A percentile compares a stretch with the other conserved stretches of the same genome.
Conservation (phyloP, 257 asterid genomes). For the Buddleja alternifolia region DNA sequence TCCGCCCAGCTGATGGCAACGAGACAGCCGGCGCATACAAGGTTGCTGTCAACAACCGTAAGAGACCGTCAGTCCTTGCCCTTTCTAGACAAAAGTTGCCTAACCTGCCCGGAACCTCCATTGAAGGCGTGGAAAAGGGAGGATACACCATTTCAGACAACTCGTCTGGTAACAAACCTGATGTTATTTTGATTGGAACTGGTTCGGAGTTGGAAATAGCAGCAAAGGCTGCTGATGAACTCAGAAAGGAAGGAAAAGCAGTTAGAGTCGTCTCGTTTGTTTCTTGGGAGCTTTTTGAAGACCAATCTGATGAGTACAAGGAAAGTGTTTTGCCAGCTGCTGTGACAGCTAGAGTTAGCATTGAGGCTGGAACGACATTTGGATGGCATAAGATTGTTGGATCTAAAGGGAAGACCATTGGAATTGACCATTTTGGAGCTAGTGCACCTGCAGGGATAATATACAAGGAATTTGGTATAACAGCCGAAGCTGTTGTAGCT, state of each 20-base stretch:
- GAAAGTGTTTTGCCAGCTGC: constrained; percentile 67
- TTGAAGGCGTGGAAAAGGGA: constrained; percentile 73
- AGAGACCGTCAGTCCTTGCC: constrained; percentile 76
- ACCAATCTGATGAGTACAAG: constrained; percentile 68
- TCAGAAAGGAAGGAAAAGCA: constrained; percentile 75
- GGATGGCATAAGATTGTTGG: constrained; percentile 79
- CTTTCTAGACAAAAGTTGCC: constrained; percentile 81
- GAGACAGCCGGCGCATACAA: constrained; percentile 81
- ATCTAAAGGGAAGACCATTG: constrained; percentile 68
- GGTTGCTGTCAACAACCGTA: constrained; percentile 64
- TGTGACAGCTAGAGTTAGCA: constrained; percentile 80
- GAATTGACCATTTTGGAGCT: constrained; percentile 75
- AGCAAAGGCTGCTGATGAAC: constrained; percentile 73
- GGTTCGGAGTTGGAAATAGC: constrained; percentile 88
- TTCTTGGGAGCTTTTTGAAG: constrained; percentile 83
- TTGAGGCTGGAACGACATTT: constrained; percentile 77
- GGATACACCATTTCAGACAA: constrained; percentile 71
- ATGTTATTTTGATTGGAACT: constrained; percentile 75
- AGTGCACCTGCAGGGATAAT: constrained; percentile 82
- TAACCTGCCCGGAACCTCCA: constrained; percentile 72
- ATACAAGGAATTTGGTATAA: constrained; percentile 76
- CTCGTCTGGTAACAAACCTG: constrained; percentile 71
- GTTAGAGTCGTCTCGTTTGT: constrained; percentile 81
- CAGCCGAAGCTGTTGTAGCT: constrained; percentile 69
- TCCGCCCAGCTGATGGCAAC: constrained; percentile 86